phyloP scores from a whole-genome alignment of 257 asterid species.

The Fraxinus americana region DNA sequence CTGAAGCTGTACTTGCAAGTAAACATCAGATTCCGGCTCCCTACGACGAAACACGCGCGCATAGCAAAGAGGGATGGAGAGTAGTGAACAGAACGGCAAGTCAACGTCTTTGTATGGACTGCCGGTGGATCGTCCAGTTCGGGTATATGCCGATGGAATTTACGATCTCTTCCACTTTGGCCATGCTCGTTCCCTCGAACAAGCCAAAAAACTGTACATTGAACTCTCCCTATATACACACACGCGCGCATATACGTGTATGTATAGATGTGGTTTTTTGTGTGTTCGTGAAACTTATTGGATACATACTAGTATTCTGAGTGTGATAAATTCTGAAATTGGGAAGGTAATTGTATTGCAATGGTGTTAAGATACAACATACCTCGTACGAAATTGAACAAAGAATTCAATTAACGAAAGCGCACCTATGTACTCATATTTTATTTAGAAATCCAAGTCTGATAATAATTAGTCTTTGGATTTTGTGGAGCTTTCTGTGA shows the following conservation, averaged over 20 bases:
- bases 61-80: background rate
- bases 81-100: constrained; percentile 2
- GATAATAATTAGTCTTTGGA: background rate
- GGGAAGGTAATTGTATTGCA: background rate
- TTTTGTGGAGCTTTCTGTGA: background rate
- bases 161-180: constrained; percentile 90
- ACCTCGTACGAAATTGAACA: background rate
- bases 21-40: background rate
- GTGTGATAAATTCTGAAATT: background rate
- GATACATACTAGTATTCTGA: background rate
- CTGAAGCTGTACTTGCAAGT: background rate
- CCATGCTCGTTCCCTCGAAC: constrained; percentile 91
- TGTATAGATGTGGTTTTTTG: background rate
- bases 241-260: too few species aligned
- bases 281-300: background rate
- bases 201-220: constrained; percentile 65
- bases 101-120: constrained; percentile 21
- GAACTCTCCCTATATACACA: background rate
- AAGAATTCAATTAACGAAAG: background rate
- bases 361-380: background rate
- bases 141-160: constrained; percentile 84
- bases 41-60: background rate
- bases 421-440: background rate
- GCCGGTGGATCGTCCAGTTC: constrained; percentile 52
- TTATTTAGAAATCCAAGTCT: background rate